Evolutionary conservation across 2,329 filamentous ascomycete genomes (phyloP).

Genomic region (Ophiostoma sp.): DNA sequence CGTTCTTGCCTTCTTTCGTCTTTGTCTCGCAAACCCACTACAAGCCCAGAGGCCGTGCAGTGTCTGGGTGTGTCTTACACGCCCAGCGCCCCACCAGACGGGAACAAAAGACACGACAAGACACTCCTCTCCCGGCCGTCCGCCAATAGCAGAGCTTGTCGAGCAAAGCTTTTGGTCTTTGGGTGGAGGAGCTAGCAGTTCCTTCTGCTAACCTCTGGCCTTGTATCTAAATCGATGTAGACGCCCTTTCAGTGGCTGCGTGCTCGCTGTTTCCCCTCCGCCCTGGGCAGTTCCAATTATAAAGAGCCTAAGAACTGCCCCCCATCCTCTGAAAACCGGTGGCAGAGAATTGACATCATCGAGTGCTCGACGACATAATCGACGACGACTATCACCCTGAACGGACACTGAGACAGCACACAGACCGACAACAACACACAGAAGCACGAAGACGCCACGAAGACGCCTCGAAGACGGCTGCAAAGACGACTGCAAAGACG

Average conservation of each 20-base stretch:
- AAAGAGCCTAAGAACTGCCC: slow-evolving; percentile 18
- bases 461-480: too few species aligned
- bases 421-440: too few species aligned
- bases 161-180: slow-evolving; percentile 1
- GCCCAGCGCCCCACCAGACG: slow-evolving; percentile 15
- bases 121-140: background rate
- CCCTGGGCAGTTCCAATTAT: slow-evolving; percentile 17
- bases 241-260: background rate
- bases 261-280: background rate
- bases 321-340: background rate
- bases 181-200: slow-evolving; percentile 13
- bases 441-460: too few species aligned
- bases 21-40: too few species aligned
- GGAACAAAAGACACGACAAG: slow-evolving; percentile 15
- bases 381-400: background rate
- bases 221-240: too few species aligned
- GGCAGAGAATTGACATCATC: slow-evolving; percentile 12
- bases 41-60: background rate
- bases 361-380: background rate
- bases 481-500: background rate
- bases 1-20: background rate
- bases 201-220: background rate
- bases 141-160: slow-evolving; percentile 9
- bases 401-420: too few species aligned
- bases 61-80: slow-evolving; percentile 20